Percentiles rank a stretch among this genome's conserved stretches.
Conservation (phyloP, 225 moss, liverwort and hornwort species). For the Pleurozium schreberi region DNA sequence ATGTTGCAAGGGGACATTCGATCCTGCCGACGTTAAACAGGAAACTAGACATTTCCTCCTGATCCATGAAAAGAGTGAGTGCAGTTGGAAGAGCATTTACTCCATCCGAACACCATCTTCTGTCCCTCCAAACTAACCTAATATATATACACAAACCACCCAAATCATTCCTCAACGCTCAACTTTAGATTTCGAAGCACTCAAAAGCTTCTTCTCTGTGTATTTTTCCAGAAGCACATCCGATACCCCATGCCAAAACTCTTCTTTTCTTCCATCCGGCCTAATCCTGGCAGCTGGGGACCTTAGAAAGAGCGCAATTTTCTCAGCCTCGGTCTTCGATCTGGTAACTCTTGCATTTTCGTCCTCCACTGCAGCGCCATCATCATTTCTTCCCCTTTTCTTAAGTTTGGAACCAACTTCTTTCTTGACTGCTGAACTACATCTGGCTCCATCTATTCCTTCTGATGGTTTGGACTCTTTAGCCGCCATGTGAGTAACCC, state of each 20-base stretch:
- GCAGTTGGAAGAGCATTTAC: background rate
- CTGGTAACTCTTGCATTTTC: background rate
- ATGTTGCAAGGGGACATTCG: background rate
- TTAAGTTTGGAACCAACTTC: background rate
- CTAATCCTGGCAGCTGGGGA: conserved; percentile 35
- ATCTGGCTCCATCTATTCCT: background rate
- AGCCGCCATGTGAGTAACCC: background rate
- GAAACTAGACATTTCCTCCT: background rate
- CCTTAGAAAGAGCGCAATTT: conserved; percentile 10
- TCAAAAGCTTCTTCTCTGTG: background rate
- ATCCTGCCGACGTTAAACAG: background rate
- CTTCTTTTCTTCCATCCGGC: conserved; percentile 6
- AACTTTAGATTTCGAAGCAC: background rate
- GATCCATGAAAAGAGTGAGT: background rate
- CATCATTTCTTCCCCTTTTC: conserved; percentile 22
- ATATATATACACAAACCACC: background rate
- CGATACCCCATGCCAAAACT: background rate
- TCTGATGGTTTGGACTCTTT: background rate
- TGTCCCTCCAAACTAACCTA: background rate
- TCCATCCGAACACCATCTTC: background rate
- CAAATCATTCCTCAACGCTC: background rate
- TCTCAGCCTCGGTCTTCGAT: conserved; percentile 24
- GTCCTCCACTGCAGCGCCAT: background rate
- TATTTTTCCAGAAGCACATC: conserved; percentile 2
- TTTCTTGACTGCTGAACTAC: background rate